Evolutionary conservation across 2,329 filamentous ascomycete species (phyloP), one percentile per base, ranked within the genome.

Genomic region (Raffaelea albimanens): DNA sequence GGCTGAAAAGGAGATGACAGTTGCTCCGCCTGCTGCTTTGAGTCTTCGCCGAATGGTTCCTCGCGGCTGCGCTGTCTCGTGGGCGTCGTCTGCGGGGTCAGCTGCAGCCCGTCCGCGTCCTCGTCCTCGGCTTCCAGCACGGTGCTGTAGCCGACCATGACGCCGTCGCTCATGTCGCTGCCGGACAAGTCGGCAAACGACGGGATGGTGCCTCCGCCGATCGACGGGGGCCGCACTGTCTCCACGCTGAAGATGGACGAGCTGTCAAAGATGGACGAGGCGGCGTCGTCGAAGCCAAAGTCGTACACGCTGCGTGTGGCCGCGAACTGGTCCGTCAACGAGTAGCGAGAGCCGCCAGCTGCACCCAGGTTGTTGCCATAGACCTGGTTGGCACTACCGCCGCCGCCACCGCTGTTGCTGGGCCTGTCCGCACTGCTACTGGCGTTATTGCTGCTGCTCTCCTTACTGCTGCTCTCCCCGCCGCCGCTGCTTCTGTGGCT

Each of bases 321-420:
- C 19, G 71, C 69, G 49, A 73, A 74, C 47, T 73, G 69, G 40
- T 72, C 68, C 41, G 64, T 66, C 42, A 73, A 60, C 3, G 71
- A 73, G 58, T 67, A 69, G 41, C 69, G 67, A 22, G 69, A 72
- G 25, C 25, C 25, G 13, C 25, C 25, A 7, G 25, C 25, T 7
- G 25, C 25, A 7, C 25, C 25, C 25, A 29, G 25, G 25, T 13
- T n/a, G n/a, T n/a, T 29, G 25, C 25, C 25, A 29, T 29, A 29
- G 25, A 22, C 21, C 14, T 21, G 40, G 21, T 42, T 8, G 40
- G 25, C 25, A 29, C 25, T 13, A 29, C 25, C 13, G 25, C 25
- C 25, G 7, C 13, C 25, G 25, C 25, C 25, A 29, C 40, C 22
- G 13, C 14, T 23, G 19, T 22, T 23, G 40, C 20, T 14, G 20